phyloP scores from a whole-genome alignment of 2,329 filamentous ascomycete species.

The Ophiostoma angusticollis region DNA sequence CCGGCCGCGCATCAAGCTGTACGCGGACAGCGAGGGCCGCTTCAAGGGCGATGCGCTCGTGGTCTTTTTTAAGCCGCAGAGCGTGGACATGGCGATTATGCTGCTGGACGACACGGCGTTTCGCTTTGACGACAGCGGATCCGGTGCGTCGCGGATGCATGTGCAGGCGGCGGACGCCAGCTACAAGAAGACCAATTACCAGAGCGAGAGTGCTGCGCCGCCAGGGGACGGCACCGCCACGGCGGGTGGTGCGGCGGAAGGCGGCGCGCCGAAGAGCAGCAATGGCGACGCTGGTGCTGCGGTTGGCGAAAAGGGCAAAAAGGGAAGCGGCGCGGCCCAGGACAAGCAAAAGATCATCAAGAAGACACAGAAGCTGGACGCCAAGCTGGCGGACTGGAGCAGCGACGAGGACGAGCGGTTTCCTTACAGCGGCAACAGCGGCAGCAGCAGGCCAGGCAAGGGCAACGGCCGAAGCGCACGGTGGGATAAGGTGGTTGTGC shows the following conservation, averaged over 20 bases:
- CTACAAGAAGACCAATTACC: slow-evolving; percentile 79
- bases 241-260: slow-evolving; percentile 11
- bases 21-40: slow-evolving; percentile 63
- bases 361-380: slow-evolving; percentile 82
- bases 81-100: slow-evolving; percentile 74
- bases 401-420: slow-evolving; percentile 58
- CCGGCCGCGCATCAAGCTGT: slow-evolving; percentile 83
- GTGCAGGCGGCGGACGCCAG: slow-evolving; percentile 79
- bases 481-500: slow-evolving; percentile 70
- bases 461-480: slow-evolving; percentile 27
- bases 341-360: slow-evolving; percentile 85
- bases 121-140: slow-evolving; percentile 38
- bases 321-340: slow-evolving; percentile 31
- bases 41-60: slow-evolving; percentile 92
- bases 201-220: slow-evolving; percentile 22
- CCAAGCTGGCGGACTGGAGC: slow-evolving; percentile 88
- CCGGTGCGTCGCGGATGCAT: slow-evolving; percentile 49
- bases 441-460: slow-evolving; percentile 9
- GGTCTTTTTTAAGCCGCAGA: slow-evolving; percentile 90
- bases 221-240: slow-evolving; percentile 2
- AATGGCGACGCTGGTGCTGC: slow-evolving; percentile 10
- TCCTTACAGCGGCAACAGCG: slow-evolving; percentile 16
- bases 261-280: no score
- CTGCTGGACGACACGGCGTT: slow-evolving; percentile 75
- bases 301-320: background rate